Percentiles rank a stretch among this genome's conserved stretches.
Evolutionary conservation across 352 stramenopile species (phyloP).

Genomic region (Thalassiosira gravida): DNA sequence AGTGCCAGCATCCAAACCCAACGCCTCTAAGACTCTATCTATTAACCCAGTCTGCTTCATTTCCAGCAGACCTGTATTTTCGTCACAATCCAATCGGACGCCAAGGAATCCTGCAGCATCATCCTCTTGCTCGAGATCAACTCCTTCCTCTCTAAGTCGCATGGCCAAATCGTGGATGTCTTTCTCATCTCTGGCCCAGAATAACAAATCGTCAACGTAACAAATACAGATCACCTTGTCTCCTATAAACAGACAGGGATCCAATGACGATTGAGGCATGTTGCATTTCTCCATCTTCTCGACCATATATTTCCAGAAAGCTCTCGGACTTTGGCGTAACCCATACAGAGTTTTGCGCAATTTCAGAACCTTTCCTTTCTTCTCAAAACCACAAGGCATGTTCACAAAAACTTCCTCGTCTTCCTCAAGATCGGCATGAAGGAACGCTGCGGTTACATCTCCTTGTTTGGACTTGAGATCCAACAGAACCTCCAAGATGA

Average conservation of each 20-base stretch:
- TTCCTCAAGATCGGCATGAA: conserved; percentile 19
- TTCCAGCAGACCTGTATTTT: background rate
- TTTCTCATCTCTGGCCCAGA: conserved; percentile 9
- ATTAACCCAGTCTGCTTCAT: background rate
- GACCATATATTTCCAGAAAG: background rate
- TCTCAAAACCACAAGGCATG: conserved; percentile 28
- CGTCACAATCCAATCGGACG: background rate
- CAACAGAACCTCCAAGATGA: conserved; percentile 25
- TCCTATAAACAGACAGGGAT: conserved; percentile 37
- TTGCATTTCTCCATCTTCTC: conserved; percentile 15
- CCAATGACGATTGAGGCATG: conserved; percentile 18
- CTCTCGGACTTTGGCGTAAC: conserved; percentile 32
- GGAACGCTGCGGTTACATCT: conserved; percentile 20
- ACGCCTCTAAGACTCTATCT: background rate
- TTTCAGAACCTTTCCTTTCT: conserved; percentile 33
- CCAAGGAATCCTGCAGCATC: conserved; percentile 3
- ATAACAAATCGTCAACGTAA: conserved; percentile 28
- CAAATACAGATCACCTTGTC: conserved; percentile 15
- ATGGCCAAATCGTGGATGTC: conserved; percentile 20
- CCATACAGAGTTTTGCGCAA: conserved; percentile 40
- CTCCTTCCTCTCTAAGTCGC: conserved; percentile 4
- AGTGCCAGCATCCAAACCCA: background rate
- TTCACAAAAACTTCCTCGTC: conserved; percentile 2
- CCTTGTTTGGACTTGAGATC: background rate
- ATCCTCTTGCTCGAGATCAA: conserved; percentile 2